A percentile compares a stretch with the other conserved stretches of the same genome.
Evolutionary conservation across 345 rosid species (phyloP).

Genomic region (Eucalyptus brandiana): DNA sequence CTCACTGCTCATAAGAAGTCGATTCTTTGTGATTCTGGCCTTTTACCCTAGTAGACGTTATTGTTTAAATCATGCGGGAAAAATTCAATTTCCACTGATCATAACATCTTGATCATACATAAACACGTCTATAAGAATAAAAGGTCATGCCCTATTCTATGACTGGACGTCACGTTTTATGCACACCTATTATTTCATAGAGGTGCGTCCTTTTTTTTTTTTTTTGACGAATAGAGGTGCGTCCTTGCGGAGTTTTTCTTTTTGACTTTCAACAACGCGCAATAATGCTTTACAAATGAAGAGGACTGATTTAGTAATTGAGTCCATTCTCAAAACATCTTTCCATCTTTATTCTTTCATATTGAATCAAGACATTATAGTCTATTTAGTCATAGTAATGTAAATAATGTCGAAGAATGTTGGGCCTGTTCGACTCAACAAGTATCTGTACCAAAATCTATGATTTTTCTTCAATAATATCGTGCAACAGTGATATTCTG

Average conservation of each 20-base stretch:
- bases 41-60: neutral
- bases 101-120: neutral
- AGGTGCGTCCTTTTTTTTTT: neutral
- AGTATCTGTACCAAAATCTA: no score
- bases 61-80: neutral
- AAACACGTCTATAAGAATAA: neutral
- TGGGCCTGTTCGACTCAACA: neutral
- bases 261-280: neutral
- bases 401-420: neutral
- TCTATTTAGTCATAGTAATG: neutral
- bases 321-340: neutral
- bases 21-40: neutral
- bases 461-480: neutral
- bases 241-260: neutral
- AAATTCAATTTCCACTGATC: neutral
- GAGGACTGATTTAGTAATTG: neutral
- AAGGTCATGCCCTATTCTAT: neutral
- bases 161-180: neutral
- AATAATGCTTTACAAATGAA: neutral
- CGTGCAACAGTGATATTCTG: neutral
- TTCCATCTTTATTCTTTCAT: neutral
- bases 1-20: neutral
- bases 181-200: neutral
- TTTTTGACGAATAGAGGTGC: no score
- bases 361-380: neutral